A percentile compares a stretch with the other conserved stretches of the same genome.
Conservation (phyloP, 257 asterid species). For the Nicotiana tabacum region DNA sequence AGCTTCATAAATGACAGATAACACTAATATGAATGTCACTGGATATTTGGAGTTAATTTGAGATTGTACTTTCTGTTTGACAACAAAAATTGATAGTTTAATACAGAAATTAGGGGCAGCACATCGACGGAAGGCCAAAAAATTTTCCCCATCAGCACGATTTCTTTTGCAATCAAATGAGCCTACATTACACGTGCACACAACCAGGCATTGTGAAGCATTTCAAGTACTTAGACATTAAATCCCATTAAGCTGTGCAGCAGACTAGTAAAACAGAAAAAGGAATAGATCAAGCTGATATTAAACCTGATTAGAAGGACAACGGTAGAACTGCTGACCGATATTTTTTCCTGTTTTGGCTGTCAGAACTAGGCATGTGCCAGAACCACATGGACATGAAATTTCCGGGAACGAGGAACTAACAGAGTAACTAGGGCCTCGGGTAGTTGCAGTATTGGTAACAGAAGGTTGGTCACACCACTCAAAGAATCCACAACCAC, state of each 20-base stretch:
- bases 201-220: background rate
- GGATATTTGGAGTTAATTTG: background rate
- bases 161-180: background rate
- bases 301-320: constrained; percentile 16
- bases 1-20: background rate
- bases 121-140: background rate
- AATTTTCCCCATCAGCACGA: background rate
- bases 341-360: constrained; percentile 22
- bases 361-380: constrained; percentile 13
- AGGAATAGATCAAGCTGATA: background rate
- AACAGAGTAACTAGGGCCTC: background rate
- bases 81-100: background rate
- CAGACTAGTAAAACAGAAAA: background rate
- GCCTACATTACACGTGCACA: background rate
- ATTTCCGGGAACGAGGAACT: constrained; percentile 5
- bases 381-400: constrained; percentile 24
- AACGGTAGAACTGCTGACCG: constrained; percentile 20
- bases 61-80: background rate
- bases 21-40: background rate
- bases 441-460: background rate
- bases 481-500: constrained; percentile 25
- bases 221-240: background rate
- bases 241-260: background rate
- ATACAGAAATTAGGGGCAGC: background rate
- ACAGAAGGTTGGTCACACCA: constrained; percentile 19